Evolutionary conservation across 495 filamentous ascomycete genomes (phyloP).

Genomic region (Lindgomyces ingoldianus): DNA sequence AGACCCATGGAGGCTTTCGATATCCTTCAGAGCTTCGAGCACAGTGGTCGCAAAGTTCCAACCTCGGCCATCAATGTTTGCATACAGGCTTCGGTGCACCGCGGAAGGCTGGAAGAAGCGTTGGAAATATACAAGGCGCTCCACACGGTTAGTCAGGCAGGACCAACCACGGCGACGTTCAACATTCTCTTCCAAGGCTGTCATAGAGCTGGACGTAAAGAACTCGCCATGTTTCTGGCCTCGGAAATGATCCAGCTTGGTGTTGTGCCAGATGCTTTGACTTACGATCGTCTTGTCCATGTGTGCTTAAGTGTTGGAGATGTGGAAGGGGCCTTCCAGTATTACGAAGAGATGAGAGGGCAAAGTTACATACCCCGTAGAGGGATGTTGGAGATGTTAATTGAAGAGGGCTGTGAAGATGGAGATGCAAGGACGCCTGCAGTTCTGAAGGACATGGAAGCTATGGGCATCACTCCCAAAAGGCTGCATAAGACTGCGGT

Average conservation of each 20-base stretch:
- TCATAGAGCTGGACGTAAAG: conserved; percentile 50
- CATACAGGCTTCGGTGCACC: conserved; percentile 55
- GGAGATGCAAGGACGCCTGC: conserved; percentile 18
- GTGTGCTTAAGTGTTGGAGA: conserved; percentile 59
- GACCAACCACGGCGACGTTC: conserved; percentile 64
- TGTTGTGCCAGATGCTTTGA: conserved; percentile 59
- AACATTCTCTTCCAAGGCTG: conserved; percentile 68
- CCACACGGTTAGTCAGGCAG: conserved; percentile 58
- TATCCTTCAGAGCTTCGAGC: conserved; percentile 56
- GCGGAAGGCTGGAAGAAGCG: conserved; percentile 54
- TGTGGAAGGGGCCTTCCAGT: conserved; percentile 60
- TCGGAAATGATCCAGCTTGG: conserved; percentile 70
- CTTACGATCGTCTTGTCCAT: conserved; percentile 69
- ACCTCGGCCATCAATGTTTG: conserved; percentile 62
- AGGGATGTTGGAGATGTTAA: conserved; percentile 46
- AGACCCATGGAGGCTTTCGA: conserved; percentile 51
- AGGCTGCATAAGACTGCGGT: too few relatives aligned
- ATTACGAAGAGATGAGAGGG: conserved; percentile 57
- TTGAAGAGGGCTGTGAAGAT: not conserved
- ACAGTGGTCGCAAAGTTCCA: conserved; percentile 51
- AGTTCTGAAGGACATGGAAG: conserved; percentile 24
- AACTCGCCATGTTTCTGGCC: conserved; percentile 66
- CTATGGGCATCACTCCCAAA: conserved; percentile 1
- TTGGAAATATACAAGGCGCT: conserved; percentile 71
- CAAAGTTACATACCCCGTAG: conserved; percentile 37